phyloP scores from a whole-genome alignment of 495 filamentous ascomycete species.

The Aspergillus carlsbadensis region DNA sequence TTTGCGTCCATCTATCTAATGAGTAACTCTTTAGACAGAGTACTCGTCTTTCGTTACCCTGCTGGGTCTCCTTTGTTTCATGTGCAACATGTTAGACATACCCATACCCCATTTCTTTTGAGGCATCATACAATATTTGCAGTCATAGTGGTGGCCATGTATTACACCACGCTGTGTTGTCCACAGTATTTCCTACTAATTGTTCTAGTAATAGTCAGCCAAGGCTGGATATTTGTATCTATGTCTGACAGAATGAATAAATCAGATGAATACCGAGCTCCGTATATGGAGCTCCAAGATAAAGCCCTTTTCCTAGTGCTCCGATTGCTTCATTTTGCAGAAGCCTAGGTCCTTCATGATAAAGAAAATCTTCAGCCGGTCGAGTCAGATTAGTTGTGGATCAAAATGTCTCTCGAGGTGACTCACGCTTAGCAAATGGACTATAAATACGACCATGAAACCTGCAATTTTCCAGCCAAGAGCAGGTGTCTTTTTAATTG shows the following conservation, averaged over 20 bases:
- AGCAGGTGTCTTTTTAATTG: no score
- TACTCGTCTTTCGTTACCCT: conserved; percentile 6
- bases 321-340: no score
- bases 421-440: no score
- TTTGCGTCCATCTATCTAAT: conserved; percentile 4
- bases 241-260: not conserved
- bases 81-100: conserved; percentile 25
- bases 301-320: no score
- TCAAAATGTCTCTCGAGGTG: no score
- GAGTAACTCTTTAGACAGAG: not conserved
- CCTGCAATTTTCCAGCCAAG: not conserved
- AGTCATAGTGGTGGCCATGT: conserved; percentile 9
- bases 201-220: conserved; percentile 20
- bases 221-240: not conserved
- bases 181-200: conserved; percentile 21
- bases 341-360: no score
- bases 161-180: not conserved
- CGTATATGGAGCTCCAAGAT: not conserved
- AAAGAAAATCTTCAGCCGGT: no score
- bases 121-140: conserved; percentile 9
- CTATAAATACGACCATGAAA: conserved; percentile 1
- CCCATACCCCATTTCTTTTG: conserved; percentile 19
- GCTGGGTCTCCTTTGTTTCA: conserved; percentile 22
- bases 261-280: not conserved
- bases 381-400: no score